Percentiles rank a stretch among this genome's conserved stretches.
Evolutionary conservation across 2,329 filamentous ascomycete species (phyloP).

Genomic region (Colletotrichum tanaceti): DNA sequence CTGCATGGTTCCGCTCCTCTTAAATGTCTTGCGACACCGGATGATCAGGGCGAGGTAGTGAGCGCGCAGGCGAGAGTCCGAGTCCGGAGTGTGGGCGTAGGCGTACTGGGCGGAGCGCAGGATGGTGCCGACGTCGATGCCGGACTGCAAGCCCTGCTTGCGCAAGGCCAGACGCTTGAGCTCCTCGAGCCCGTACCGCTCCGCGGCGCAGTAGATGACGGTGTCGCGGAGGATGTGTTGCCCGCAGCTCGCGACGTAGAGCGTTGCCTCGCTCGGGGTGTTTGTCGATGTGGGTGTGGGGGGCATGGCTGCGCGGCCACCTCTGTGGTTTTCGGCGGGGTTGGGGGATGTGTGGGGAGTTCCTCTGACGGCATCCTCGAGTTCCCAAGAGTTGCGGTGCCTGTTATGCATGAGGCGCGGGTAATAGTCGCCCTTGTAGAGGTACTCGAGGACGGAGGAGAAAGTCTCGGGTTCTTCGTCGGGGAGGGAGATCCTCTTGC

Average conservation of each 20-base stretch:
- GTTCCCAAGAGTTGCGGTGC: conserved; percentile 80
- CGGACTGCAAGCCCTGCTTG: conserved; percentile 89
- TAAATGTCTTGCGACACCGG: conserved; percentile 86
- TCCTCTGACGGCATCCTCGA: conserved; percentile 71
- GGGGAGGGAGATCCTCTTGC: conserved; percentile 82
- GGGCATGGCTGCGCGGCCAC: conserved; percentile 61
- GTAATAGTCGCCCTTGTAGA: conserved; percentile 95
- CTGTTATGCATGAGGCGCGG: conserved; percentile 86
- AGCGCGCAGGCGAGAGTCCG: conserved; percentile 87
- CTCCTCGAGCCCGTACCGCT: conserved; percentile 84
- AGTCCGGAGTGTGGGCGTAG: conserved; percentile 89
- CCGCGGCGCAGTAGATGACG: conserved; percentile 88
- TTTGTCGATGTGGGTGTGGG: conserved; percentile 66
- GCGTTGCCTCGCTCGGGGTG: conserved; percentile 77
- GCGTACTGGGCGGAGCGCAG: conserved; percentile 86
- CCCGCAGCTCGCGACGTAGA: conserved; percentile 79
- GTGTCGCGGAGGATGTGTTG: conserved; percentile 89
- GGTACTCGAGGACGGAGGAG: conserved; percentile 87
- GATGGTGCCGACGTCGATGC: conserved; percentile 87
- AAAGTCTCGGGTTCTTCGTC: conserved; percentile 92
- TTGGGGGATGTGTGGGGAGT: conserved; percentile 65
- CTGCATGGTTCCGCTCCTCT: conserved; percentile 95
- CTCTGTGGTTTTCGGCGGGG: conserved; percentile 54
- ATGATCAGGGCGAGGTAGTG: conserved; percentile 96
- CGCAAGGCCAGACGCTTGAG: conserved; percentile 85